Percentiles rank a stretch among this genome's conserved stretches.
phyloP scores from a whole-genome alignment of 179 eudicot species.

The Silene coronaria region DNA sequence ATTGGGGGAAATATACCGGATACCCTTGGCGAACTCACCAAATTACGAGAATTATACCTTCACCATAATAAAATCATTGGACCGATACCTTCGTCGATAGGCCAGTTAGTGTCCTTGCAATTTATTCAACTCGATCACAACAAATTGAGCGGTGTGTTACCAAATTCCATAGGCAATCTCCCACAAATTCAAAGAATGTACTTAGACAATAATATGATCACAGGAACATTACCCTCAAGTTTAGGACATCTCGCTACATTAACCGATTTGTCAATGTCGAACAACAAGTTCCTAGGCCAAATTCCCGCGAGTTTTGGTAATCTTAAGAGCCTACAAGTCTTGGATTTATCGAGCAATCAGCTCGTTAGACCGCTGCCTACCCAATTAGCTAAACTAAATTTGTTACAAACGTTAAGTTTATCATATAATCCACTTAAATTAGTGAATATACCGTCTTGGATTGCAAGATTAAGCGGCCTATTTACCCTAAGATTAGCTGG shows the following conservation, averaged over 20 bases:
- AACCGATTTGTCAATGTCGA: conserved; percentile 41
- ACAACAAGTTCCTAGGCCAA: conserved; percentile 47
- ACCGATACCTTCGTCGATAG: conserved; percentile 46
- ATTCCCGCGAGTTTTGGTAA: conserved; percentile 59
- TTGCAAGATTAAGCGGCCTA: conserved; percentile 28
- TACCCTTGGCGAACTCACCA: conserved; percentile 47
- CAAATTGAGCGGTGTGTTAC: conserved; percentile 46
- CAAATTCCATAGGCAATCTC: conserved; percentile 51
- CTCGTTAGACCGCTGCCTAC: conserved; percentile 34
- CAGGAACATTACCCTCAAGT: conserved; percentile 54
- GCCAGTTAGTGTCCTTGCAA: conserved; percentile 40
- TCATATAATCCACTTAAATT: conserved; percentile 55
- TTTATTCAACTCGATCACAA: conserved; percentile 41
- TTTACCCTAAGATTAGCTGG: conserved; percentile 37
- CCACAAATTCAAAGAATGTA: conserved; percentile 41
- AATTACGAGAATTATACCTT: conserved; percentile 35
- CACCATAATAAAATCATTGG: conserved; percentile 46
- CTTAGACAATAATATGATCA: conserved; percentile 50
- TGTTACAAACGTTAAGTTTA: conserved; percentile 43
- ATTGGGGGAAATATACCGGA: conserved; percentile 46
- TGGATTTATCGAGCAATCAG: conserved; percentile 53
- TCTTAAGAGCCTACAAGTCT: conserved; percentile 36
- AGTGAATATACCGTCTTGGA: conserved; percentile 40
- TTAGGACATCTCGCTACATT: conserved; percentile 49
- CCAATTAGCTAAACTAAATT: conserved; percentile 33